Evolutionary conservation across 176 grass and related monocot species (phyloP), one percentile per base, ranked within the genome.

Genomic region (Areca catechu): DNA sequence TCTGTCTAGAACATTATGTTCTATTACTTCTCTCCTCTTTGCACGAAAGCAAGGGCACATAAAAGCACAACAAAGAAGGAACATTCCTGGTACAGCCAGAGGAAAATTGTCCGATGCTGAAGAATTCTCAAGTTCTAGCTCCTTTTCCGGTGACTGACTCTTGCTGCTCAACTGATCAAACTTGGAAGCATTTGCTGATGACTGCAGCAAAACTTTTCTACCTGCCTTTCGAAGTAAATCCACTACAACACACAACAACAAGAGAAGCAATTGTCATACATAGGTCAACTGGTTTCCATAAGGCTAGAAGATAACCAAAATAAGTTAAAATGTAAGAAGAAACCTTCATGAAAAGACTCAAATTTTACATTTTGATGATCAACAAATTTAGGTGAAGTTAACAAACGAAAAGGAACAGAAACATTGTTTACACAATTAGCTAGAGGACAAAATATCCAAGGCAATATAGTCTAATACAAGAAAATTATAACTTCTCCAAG

Each of bases 21-120:
- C 70, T 57, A 70, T 83, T 20, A 15, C 57, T 71, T 98, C 88
- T 74, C 75, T 92, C 48, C 70, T 66, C 71, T 80, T 54, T 16
- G 93, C 78, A 51, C 77, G 80, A 76, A 98, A 92, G 74, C 93
- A 92, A 61, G 93, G 93, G 57, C 86, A 74, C 65, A 98, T 80
- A 20, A 98, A 67, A 49, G 88, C 93, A 60, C 81, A 86, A 14
- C 87, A 92, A 15, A 98, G 58, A 17, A 98, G 87, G 65, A 98
- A 67, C 23, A 89, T 77, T 79, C 93, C 88, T 61, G 88, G 93
- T 54, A 98, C 55, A n/a, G 70, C 84, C 49, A 98, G 53, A 54
- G 80, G 62, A 53, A 79, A 70, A 80, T 78, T 76, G 7, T 76
- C 69, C 25, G 73, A 64, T 71, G 69, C 83, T 70, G 78, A 85